Percentiles rank a stretch among this genome's conserved stretches.
Evolutionary conservation across 2,329 filamentous ascomycete genomes (phyloP).

Genomic region (Aspergillus fumigatiaffinis): DNA sequence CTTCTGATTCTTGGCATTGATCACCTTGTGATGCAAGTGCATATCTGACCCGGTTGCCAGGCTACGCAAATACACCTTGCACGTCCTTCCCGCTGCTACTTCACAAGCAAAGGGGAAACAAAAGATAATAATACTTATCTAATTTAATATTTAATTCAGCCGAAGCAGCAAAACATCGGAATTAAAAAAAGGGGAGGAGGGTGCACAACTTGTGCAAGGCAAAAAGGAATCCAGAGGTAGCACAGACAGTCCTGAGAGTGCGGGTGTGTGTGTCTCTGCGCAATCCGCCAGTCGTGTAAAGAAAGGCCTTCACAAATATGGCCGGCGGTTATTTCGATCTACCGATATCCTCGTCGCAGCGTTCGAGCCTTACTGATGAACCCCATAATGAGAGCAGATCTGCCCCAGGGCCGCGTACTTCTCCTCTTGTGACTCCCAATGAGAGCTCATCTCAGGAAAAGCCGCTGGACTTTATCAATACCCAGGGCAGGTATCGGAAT

Average conservation of each 20-base stretch:
- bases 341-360: constrained; percentile 24
- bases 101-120: not conserved
- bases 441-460: constrained; percentile 17
- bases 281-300: constrained; percentile 5
- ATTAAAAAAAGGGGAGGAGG: not conserved
- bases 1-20: constrained; percentile 2
- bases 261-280: constrained; percentile 1
- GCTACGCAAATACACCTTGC: constrained; percentile 5
- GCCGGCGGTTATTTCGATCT: constrained; percentile 33
- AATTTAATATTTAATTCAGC: not conserved
- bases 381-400: constrained; percentile 16
- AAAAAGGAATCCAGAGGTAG: constrained; percentile 6
- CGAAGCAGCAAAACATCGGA: not conserved
- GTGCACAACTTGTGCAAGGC: not conserved
- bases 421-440: constrained; percentile 21
- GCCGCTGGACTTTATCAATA: constrained; percentile 18
- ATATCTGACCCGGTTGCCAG: constrained; percentile 15
- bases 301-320: constrained; percentile 19
- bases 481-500: constrained; percentile 35
- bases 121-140: not conserved
- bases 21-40: constrained; percentile 5
- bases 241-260: constrained; percentile 6
- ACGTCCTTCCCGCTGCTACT: not conserved
- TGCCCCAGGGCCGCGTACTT: constrained; percentile 23
- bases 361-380: constrained; percentile 23